These are phyloP conservation scores for Microthlaspi erraticum DNA, from an alignment of 345 rosid species.

Conservation along the genomic window DNA sequence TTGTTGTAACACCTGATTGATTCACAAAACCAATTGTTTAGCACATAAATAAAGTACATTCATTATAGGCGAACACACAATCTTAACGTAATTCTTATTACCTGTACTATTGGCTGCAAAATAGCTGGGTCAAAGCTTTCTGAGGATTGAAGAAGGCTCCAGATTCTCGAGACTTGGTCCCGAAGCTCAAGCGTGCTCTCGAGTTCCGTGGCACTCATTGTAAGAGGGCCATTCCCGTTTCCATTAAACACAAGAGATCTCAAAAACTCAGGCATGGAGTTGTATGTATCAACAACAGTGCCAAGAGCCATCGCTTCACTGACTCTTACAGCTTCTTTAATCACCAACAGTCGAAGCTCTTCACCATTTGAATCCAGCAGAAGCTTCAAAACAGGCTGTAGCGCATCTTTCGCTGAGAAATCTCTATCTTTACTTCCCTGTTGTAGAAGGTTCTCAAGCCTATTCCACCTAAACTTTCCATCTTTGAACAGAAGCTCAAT, in stretches of 20 bases:
- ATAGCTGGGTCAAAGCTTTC: slow-evolving; percentile 81
- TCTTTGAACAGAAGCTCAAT: slow-evolving; percentile 94
- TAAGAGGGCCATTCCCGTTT: slow-evolving; percentile 59
- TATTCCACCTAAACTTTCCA: slow-evolving; percentile 94
- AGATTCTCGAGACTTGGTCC: slow-evolving; percentile 73
- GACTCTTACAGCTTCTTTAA: slow-evolving; percentile 82
- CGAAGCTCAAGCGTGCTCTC: slow-evolving; percentile 71
- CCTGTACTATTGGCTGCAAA: slow-evolving; percentile 86
- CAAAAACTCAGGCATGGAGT: slow-evolving; percentile 65
- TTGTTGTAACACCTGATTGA: slow-evolving; percentile 84
- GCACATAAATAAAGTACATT: neutral
- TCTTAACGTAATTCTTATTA: slow-evolving; percentile 30
- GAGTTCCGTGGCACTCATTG: slow-evolving; percentile 61
- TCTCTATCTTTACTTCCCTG: slow-evolving; percentile 96
- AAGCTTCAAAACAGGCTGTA: slow-evolving; percentile 87
- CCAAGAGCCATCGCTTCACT: slow-evolving; percentile 75
- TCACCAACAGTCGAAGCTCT: slow-evolving; percentile 73
- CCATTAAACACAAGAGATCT: slow-evolving; percentile 56
- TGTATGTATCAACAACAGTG: slow-evolving; percentile 66
- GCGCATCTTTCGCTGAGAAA: slow-evolving; percentile 84
- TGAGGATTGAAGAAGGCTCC: slow-evolving; percentile 76
- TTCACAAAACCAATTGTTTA: slow-evolving; percentile 20
- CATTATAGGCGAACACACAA: slow-evolving; percentile 11
- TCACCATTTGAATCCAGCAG: slow-evolving; percentile 77
- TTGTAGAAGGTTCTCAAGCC: slow-evolving; percentile 90